A percentile compares a stretch with the other conserved stretches of the same genome.
Evolutionary conservation across 2,329 filamentous ascomycete genomes (phyloP).

Genomic region (Daldinia sp.): DNA sequence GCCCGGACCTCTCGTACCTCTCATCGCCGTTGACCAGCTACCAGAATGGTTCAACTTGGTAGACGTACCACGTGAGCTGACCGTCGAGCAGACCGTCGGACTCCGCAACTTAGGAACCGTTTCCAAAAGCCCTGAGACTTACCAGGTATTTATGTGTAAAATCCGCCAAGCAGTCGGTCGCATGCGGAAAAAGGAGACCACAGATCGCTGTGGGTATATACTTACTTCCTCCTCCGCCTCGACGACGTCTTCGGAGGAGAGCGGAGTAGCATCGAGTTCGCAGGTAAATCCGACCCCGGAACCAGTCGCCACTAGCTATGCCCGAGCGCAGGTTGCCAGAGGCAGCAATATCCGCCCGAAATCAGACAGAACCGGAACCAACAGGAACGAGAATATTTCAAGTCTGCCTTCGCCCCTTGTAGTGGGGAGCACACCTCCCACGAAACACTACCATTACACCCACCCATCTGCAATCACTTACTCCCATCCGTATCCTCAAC

Average conservation of each 20-base stretch:
- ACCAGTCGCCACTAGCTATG: neutral
- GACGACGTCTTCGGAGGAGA: neutral
- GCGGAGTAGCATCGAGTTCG: neutral
- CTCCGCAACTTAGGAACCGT: constrained; percentile 52
- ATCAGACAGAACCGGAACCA: neutral
- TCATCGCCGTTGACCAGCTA: constrained; percentile 63
- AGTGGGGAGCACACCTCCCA: neutral
- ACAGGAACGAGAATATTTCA: neutral
- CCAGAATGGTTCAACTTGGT: constrained; percentile 55
- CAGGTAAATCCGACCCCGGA: constrained; percentile 10
- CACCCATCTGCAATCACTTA: neutral
- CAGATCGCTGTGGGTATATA: neutral
- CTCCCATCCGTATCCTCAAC: too few species aligned
- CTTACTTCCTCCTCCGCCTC: neutral
- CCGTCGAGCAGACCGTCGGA: constrained; percentile 49
- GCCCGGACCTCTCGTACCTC: constrained; percentile 56
- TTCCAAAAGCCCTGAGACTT: constrained; percentile 37
- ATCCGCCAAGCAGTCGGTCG: neutral
- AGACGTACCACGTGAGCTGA: constrained; percentile 55
- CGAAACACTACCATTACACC: neutral
- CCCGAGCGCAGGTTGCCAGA: neutral
- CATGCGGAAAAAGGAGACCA: neutral
- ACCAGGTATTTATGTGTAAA: constrained; percentile 41
- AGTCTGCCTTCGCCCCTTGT: neutral
- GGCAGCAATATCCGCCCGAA: neutral